Base-by-base conservation (phyloP, 768 basidiomycete genomes). In the Termitomyces sp. region DNA sequence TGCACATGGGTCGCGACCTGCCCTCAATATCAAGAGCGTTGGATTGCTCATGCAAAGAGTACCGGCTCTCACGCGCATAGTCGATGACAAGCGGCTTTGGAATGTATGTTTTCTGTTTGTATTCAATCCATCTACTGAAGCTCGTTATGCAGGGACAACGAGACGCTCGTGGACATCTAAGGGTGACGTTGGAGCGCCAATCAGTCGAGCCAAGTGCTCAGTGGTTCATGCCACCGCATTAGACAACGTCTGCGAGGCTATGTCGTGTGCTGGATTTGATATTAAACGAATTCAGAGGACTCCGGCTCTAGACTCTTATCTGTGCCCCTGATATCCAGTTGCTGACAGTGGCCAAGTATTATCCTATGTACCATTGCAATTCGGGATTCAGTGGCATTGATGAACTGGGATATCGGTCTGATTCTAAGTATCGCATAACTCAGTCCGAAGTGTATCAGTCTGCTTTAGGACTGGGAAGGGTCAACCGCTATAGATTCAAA, bases 51-150 rank as follows among this genome's bases (percentile, higher is more conserved):
- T 82, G 71, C 63, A 65, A 32, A 59, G 63, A 4, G 74, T 77
- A 24, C 72, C 69, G 2, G 72, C 63, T 22, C 68, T 88, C 45
- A 71, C 68, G 44, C 80, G 73, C 54, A 71, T 87, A 43, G 71
- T 84, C 13, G 79, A 76, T 20, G 79, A 78, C 57, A 75, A 76
- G 18, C 73, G 83, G 39, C 65, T 80, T 12, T 87, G 86, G 85
- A 81, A 72, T 61, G 86, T 85, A 61, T 55, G 81, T 74, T 37
- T 32, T 42, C n/a, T 24, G 13, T 33, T 37, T 20, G 8, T 50
- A 27, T 51, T 16, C 20, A 26, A 13, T 24, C 24, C 26, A 37
- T 18, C 9, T 9, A n/a, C 10, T 37, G 1, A 27, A n/a, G 22
- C 2, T 16, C 30, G 16, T 32, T 14, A 3, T 48, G 52, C 55